phyloP scores from a whole-genome alignment of 176 grass and related monocot species.

The Miscanthus lutarioriparius region DNA sequence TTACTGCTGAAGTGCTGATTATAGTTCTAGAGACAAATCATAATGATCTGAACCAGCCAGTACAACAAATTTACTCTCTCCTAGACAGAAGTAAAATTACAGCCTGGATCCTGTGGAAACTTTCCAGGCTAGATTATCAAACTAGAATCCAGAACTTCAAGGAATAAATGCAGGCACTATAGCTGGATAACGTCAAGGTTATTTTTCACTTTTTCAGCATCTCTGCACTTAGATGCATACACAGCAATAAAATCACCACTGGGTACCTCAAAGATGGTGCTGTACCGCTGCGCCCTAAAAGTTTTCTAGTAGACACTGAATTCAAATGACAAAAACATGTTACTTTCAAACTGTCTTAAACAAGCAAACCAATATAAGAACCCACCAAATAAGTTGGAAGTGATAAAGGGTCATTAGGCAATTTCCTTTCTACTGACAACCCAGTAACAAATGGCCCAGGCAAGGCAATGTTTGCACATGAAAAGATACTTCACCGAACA shows the following conservation, averaged over 20 bases:
- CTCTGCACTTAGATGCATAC: neutral
- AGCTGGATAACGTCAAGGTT: neutral
- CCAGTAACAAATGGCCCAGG: neutral
- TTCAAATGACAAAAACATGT: constrained; percentile 8
- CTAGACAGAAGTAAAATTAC: too few species aligned
- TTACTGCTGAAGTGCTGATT: too few species aligned
- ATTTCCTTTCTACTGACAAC: neutral
- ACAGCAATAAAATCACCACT: neutral
- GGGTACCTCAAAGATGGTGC: neutral
- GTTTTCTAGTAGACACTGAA: constrained; percentile 1
- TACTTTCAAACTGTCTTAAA: neutral
- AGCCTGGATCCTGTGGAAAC: too few species aligned
- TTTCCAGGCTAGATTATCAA: too few species aligned
- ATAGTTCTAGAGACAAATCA: too few species aligned
- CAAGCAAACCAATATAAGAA: neutral
- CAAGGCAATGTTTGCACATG: neutral
- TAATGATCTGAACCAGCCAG: too few species aligned
- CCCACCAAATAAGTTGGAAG: neutral
- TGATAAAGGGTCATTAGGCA: neutral
- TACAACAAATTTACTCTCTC: too few species aligned
- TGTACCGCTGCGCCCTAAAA: neutral
- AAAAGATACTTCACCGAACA: neutral
- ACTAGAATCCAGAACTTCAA: too few species aligned
- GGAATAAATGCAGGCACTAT: neutral
- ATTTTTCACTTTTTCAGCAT: neutral